These are phyloP conservation scores for Cucurbitaria berberidis DNA, from an alignment of 2,329 filamentous ascomycete species.

Conservation along the genomic window DNA sequence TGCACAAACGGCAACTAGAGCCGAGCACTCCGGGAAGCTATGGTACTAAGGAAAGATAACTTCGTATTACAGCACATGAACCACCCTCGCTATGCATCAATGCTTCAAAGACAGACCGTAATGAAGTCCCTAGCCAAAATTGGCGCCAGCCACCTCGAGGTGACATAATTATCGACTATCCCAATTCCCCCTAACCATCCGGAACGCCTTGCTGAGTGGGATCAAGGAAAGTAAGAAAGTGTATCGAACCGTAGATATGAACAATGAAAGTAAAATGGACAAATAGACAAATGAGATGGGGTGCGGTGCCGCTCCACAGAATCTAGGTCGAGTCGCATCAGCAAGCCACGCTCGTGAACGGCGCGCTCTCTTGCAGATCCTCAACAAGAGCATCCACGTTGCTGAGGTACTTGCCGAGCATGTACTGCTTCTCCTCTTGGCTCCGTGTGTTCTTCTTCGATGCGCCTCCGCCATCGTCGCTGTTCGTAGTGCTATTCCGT, in stretches of 20 bases:
- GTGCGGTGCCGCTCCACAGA: not conserved
- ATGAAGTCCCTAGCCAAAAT: slow-evolving; percentile 19
- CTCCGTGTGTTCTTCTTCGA: slow-evolving; percentile 56
- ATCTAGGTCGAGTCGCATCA: slow-evolving; percentile 9
- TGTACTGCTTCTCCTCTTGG: slow-evolving; percentile 80
- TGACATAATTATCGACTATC: slow-evolving; percentile 17
- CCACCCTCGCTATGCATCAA: slow-evolving; percentile 29
- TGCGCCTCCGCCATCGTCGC: slow-evolving; percentile 37
- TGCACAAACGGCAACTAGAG: not conserved
- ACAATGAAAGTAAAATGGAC: slow-evolving; percentile 11
- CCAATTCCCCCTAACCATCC: slow-evolving; percentile 20
- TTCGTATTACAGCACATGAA: slow-evolving; percentile 25
- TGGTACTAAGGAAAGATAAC: slow-evolving; percentile 11
- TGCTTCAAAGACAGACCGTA: slow-evolving; percentile 10
- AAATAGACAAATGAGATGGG: slow-evolving; percentile 7
- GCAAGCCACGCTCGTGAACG: slow-evolving; percentile 51
- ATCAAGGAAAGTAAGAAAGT: slow-evolving; percentile 19
- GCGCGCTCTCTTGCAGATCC: slow-evolving; percentile 79
- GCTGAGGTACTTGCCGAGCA: slow-evolving; percentile 79
- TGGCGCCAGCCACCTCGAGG: slow-evolving; percentile 16
- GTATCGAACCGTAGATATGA: slow-evolving; percentile 16
- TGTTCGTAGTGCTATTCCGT: slow-evolving; percentile 36
- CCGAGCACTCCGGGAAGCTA: not conserved
- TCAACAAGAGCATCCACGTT: slow-evolving; percentile 80
- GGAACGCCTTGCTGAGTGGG: slow-evolving; percentile 37